Evolutionary conservation across 176 grass and related monocot genomes (phyloP).

Genomic region (Themeda triandra): DNA sequence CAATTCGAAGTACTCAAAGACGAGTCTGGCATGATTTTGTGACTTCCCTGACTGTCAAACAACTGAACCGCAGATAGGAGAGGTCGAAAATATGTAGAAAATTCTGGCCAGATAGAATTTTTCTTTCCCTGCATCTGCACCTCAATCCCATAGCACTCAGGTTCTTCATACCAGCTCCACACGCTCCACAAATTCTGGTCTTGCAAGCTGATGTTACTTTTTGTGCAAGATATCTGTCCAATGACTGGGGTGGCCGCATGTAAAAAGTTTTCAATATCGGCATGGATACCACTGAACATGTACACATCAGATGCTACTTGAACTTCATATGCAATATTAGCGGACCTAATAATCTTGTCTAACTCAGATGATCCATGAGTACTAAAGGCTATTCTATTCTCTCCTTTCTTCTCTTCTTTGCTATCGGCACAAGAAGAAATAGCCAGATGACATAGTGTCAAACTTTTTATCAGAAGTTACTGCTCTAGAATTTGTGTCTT

Average conservation of each 20-base stretch:
- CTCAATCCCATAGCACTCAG: constrained; percentile 42
- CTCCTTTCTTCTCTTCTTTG: neutral
- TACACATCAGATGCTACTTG: constrained; percentile 8
- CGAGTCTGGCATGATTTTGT: neutral
- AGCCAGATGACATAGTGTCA: neutral
- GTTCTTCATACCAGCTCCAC: constrained; percentile 56
- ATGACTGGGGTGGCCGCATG: constrained; percentile 47
- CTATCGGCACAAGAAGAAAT: constrained; percentile 2
- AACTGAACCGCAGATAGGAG: constrained; percentile 53
- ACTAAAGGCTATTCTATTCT: neutral
- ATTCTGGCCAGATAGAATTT: neutral
- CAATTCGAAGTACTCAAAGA: constrained; percentile 50
- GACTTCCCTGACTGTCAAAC: constrained; percentile 21
- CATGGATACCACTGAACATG: constrained; percentile 5
- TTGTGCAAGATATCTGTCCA: constrained; percentile 6
- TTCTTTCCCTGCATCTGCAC: constrained; percentile 21
- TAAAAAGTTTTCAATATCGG: constrained; percentile 43
- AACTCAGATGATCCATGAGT: constrained; percentile 9
- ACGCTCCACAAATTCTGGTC: neutral
- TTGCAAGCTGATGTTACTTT: neutral
- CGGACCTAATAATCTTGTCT: constrained; percentile 27
- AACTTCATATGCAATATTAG: constrained; percentile 32
- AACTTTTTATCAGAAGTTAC: neutral
- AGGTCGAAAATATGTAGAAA: constrained; percentile 45
- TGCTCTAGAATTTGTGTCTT: neutral